Evolutionary conservation across 2,329 filamentous ascomycete genomes (phyloP).

Genomic region (Periconia sp.): DNA sequence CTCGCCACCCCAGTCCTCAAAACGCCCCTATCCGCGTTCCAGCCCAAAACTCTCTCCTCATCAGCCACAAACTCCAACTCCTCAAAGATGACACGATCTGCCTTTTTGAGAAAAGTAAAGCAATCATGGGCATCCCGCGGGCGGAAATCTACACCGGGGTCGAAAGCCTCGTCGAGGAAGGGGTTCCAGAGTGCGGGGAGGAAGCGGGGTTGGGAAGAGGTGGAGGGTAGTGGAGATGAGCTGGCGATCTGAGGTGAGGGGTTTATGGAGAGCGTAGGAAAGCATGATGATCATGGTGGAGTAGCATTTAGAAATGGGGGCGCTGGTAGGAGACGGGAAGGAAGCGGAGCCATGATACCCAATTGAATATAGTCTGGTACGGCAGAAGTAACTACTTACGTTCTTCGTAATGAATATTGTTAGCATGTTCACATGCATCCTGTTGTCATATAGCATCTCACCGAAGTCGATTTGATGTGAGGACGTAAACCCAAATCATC

Average conservation of each 20-base stretch:
- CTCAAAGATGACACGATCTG: constrained; percentile 14
- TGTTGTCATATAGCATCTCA: too few species aligned
- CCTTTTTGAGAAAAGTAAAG: constrained; percentile 27
- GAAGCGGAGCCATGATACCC: too few species aligned
- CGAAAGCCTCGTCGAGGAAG: constrained; percentile 11
- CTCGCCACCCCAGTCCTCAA: constrained; percentile 16
- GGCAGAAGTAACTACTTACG: too few species aligned
- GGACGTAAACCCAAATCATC: too few species aligned
- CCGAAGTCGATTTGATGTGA: too few species aligned
- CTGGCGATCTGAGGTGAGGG: constrained; percentile 23
- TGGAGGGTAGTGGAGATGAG: constrained; percentile 35
- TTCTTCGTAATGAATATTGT: too few species aligned
- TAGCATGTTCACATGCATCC: too few species aligned
- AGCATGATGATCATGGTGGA: too few species aligned
- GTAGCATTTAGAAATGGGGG: too few species aligned
- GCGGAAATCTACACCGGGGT: constrained; percentile 4
- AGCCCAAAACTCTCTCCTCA: constrained; percentile 1
- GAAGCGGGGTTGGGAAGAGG: constrained; percentile 18
- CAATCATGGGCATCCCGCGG: constrained; percentile 27
- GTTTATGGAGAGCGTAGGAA: too few species aligned
- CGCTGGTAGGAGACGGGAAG: too few species aligned
- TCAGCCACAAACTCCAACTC: constrained; percentile 7
- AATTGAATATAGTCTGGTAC: too few species aligned
- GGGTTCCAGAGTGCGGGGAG: constrained; percentile 10
- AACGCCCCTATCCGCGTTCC: constrained; percentile 19